phyloP scores from a whole-genome alignment of 2,329 filamentous ascomycete species.

The Alternaria sp. region DNA sequence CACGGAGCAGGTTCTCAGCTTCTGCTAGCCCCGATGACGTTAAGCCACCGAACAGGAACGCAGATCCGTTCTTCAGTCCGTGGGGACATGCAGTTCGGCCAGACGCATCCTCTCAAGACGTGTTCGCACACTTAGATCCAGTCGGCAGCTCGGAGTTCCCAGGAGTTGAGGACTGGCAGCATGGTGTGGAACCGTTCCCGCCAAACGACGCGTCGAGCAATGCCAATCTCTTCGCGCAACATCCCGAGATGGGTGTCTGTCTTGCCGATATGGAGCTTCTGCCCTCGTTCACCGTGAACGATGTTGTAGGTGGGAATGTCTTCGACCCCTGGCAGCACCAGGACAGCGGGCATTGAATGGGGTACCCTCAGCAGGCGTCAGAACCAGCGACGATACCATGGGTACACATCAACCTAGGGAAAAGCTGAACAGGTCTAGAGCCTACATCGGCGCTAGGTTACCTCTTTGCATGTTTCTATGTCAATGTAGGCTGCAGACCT shows the following conservation, averaged over 20 bases:
- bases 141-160: not conserved
- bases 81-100: slow-evolving; percentile 8
- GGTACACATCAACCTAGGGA: not conserved
- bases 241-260: slow-evolving; percentile 2
- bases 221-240: slow-evolving; percentile 5
- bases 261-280: slow-evolving; percentile 8
- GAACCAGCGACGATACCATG: not conserved
- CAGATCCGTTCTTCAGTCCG: not conserved
- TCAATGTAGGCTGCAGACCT: not conserved
- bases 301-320: not conserved
- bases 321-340: slow-evolving; percentile 5
- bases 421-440: not conserved
- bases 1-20: not conserved
- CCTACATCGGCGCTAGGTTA: not conserved
- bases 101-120: not conserved
- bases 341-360: not conserved
- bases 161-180: not conserved
- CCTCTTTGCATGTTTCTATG: not conserved
- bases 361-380: not conserved
- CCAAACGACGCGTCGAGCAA: not conserved
- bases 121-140: not conserved
- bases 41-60: not conserved
- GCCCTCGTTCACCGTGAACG: not conserved
- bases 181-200: not conserved
- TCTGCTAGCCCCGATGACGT: not conserved